Base-by-base conservation (phyloP, 371 early-diverging fungal species). In the Funneliformis caledonium region DNA sequence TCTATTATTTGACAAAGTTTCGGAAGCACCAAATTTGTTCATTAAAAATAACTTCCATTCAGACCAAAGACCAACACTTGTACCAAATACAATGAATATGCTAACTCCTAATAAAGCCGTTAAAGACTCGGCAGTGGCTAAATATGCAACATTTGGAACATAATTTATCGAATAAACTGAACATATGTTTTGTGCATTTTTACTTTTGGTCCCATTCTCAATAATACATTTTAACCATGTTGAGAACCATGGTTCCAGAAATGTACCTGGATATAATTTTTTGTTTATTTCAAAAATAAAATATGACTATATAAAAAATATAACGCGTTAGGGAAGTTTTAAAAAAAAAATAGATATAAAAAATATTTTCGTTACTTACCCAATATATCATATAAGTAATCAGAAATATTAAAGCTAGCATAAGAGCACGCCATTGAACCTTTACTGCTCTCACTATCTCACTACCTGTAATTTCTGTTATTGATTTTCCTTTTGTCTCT, bases 371-470 rank as follows among this genome's bases (percentile, higher is more conserved):
- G 19, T 7, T 42, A 69, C 69, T 12, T 45, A 69, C 69, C 69
- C 43, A 43, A 69, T 42, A 69, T 19, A 69, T 12, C 9, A 43
- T 43, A 43, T 16, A 69, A n/a, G 69, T 43, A 19, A 69, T 14
- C 14, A 69, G 9, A 42, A 19, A 14, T 43, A 69, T 5, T 69
- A 69, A 33, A 43, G 69, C 69, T 43, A 69, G 43, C 45, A 45
- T 69, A 9, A 69, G 37, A n/a, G 43, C 69, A 43, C 69, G 69
- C 69, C 69, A 69, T 37, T 69, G 69, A 19, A 69, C n/a, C 9
- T 14, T 69, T 19, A 69, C 16, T 37, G 43, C 69, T 42, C n/a
- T 69, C 14, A 69, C 12, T 4, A 69, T 19, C n/a, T 69, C 69
- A 43, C n/a, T 12, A 19, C n/a, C 9, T 5, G 65, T 33, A 11